Conservation (phyloP, 495 filamentous ascomycete genomes). For the Beverwykella pulmonaria region DNA sequence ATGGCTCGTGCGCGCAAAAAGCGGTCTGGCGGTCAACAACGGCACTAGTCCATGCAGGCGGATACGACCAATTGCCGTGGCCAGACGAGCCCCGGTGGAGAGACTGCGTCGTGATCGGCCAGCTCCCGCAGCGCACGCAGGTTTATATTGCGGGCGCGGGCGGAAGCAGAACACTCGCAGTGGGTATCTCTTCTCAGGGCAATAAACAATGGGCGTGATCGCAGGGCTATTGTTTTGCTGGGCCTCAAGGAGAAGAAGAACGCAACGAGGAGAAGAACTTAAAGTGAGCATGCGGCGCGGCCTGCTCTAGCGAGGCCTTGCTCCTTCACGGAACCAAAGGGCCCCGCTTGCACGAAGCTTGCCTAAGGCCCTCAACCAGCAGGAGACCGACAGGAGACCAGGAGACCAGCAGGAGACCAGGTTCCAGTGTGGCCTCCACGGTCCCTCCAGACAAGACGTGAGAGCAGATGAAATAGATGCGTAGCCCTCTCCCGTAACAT, state of each 20-base stretch:
- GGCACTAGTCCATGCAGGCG: constrained; percentile 16
- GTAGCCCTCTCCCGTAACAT: too few species aligned
- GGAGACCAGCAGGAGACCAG: too few species aligned
- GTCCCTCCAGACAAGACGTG: too few species aligned
- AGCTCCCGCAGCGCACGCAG: constrained; percentile 4
- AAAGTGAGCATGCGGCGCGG: too few species aligned
- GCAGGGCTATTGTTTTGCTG: too few species aligned
- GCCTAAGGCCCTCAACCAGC: too few species aligned
- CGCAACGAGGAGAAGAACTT: too few species aligned
- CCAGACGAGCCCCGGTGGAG: constrained; percentile 7
- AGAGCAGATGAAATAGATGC: too few species aligned
- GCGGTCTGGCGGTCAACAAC: constrained; percentile 33
- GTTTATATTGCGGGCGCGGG: background rate
- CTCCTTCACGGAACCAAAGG: background rate
- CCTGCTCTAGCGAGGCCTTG: background rate
- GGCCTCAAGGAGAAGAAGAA: too few species aligned
- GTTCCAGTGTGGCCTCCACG: too few species aligned
- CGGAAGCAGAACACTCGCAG: background rate
- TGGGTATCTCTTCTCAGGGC: constrained; percentile 11
- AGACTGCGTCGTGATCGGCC: background rate
- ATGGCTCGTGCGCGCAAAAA: background rate
- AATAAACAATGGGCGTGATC: background rate
- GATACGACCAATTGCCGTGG: constrained; percentile 1
- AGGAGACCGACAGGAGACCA: too few species aligned
- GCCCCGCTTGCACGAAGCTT: too few species aligned